Percentiles rank a stretch among this genome's conserved stretches.
Conservation (phyloP, 2,329 filamentous ascomycete species). For the Penicillium sp. region DNA sequence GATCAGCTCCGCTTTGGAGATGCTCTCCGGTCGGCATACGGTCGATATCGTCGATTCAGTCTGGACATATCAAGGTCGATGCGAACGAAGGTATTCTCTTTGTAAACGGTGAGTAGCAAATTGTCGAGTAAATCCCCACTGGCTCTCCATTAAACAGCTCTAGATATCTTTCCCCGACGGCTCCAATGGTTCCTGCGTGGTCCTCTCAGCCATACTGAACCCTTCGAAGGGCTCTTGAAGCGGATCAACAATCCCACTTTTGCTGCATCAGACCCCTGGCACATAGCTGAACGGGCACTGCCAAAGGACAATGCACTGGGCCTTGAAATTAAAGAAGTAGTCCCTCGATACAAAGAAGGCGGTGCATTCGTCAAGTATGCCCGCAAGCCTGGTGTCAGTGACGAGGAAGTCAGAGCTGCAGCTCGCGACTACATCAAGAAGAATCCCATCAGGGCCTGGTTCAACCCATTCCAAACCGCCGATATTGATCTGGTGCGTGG, state of each 20-base stretch:
- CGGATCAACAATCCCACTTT: slow-evolving; percentile 49
- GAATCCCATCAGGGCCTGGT: slow-evolving; percentile 78
- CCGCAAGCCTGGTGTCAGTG: slow-evolving; percentile 45
- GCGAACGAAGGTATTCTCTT: slow-evolving; percentile 80
- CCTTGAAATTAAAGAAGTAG: slow-evolving; percentile 70
- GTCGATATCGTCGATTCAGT: slow-evolving; percentile 56
- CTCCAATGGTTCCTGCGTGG: slow-evolving; percentile 59
- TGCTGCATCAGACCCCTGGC: slow-evolving; percentile 52
- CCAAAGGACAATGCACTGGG: slow-evolving; percentile 50
- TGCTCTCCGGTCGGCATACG: slow-evolving; percentile 7
- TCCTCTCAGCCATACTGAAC: slow-evolving; percentile 44
- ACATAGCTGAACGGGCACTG: slow-evolving; percentile 57
- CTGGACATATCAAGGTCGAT: slow-evolving; percentile 73
- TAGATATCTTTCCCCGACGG: slow-evolving; percentile 78
- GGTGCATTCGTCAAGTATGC: slow-evolving; percentile 88
- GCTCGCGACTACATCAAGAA: slow-evolving; percentile 61
- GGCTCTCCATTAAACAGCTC: not conserved
- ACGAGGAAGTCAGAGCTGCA: slow-evolving; percentile 55
- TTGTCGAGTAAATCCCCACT: too few relatives aligned
- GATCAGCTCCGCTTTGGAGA: slow-evolving; percentile 10
- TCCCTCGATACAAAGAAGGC: slow-evolving; percentile 83
- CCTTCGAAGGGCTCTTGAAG: slow-evolving; percentile 48
- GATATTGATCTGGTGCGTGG: slow-evolving; percentile 70
- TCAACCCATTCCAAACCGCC: slow-evolving; percentile 72
- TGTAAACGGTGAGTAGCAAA: slow-evolving; percentile 65